Percentiles rank a stretch among this genome's conserved stretches.
Conservation (phyloP, 768 basidiomycete genomes). For the Pholiota conissans region DNA sequence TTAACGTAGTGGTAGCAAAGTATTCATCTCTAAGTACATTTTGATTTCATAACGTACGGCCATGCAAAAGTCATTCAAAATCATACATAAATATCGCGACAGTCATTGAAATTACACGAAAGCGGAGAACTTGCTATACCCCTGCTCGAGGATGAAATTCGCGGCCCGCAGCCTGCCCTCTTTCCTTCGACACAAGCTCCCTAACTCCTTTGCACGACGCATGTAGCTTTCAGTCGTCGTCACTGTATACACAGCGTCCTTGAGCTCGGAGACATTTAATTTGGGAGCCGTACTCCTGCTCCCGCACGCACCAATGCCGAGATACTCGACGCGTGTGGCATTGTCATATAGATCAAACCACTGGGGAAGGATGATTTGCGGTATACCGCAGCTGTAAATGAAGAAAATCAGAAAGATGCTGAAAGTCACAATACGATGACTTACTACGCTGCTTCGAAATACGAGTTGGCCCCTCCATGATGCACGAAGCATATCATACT, state of each 20-base stretch:
- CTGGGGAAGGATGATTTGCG: constrained; percentile 1
- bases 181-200: not conserved
- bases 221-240: not conserved
- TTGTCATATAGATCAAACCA: constrained; percentile 4
- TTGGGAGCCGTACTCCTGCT: not conserved
- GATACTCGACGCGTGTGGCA: not conserved
- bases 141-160: not conserved
- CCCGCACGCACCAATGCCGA: not conserved
- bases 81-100: no score
- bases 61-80: no score
- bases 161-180: not conserved
- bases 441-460: constrained; percentile 2
- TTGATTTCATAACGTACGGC: no score
- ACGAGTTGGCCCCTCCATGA: constrained; percentile 3
- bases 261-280: not conserved
- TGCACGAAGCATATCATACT: not conserved
- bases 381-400: not conserved
- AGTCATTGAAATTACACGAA: not conserved
- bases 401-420: not conserved
- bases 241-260: not conserved
- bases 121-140: not conserved
- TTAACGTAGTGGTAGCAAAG: no score
- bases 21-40: no score
- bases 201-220: not conserved
- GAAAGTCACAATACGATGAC: not conserved